Percentiles rank a stretch among this genome's conserved stretches.
phyloP scores from a whole-genome alignment of 768 basidiomycete species.

The Pulveroboletus frians region DNA sequence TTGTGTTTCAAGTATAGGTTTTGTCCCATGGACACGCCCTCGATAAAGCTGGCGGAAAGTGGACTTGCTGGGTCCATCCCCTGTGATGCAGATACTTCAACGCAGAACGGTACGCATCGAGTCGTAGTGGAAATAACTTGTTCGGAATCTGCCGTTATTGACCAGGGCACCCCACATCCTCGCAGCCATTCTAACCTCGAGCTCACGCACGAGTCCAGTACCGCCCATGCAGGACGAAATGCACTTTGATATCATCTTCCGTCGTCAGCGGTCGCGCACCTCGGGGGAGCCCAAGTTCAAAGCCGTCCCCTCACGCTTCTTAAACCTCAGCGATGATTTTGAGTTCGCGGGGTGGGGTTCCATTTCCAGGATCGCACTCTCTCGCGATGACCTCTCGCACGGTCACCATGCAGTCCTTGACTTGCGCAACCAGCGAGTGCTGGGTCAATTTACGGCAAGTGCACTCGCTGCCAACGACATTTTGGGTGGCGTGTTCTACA shows the following conservation, averaged over 20 bases:
- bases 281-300: constrained; percentile 37
- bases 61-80: neutral
- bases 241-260: constrained; percentile 53
- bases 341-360: constrained; percentile 74
- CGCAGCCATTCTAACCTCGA: neutral
- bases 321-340: constrained; percentile 57
- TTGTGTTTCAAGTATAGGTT: too few species aligned
- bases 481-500: constrained; percentile 64
- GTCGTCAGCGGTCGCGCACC: constrained; percentile 52
- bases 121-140: too few species aligned
- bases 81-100: neutral
- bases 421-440: constrained; percentile 33
- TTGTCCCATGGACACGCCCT: constrained; percentile 8
- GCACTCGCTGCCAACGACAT: constrained; percentile 66
- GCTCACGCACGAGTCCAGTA: neutral
- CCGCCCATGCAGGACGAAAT: constrained; percentile 45
- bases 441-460: constrained; percentile 62
- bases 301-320: constrained; percentile 51
- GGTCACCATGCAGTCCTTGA: constrained; percentile 31
- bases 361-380: constrained; percentile 42
- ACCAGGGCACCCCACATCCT: neutral
- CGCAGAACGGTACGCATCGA: constrained; percentile 4
- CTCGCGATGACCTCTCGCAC: constrained; percentile 35
- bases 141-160: neutral
- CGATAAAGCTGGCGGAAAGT: neutral